These are phyloP conservation scores for Musa itinerans DNA, from an alignment of 176 grass and related monocot species.

Conservation along the genomic window DNA sequence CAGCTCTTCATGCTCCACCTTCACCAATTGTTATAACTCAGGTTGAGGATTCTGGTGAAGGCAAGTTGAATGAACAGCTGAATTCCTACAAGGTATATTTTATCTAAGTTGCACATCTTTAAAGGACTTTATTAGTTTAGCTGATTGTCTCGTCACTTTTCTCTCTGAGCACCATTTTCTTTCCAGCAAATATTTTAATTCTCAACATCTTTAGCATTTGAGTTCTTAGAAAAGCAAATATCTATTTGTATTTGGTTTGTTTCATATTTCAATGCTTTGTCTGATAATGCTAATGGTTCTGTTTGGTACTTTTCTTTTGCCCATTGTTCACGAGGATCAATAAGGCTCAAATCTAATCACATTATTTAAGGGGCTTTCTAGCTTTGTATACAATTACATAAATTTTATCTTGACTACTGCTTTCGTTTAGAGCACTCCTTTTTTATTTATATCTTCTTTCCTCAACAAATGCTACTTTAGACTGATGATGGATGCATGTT, in stretches of 20 bases:
- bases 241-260: neutral
- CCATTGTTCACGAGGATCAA: neutral
- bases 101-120: conserved; percentile 18
- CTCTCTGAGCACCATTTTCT: no score
- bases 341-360: neutral
- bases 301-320: neutral
- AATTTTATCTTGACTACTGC: neutral
- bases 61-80: conserved; percentile 19
- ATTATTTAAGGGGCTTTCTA: neutral
- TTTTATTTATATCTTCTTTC: neutral
- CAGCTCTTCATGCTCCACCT: conserved; percentile 45
- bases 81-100: conserved; percentile 46
- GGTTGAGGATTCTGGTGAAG: conserved; percentile 20
- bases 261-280: neutral
- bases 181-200: neutral
- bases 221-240: neutral
- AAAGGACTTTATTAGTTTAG: no score
- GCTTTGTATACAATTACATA: neutral
- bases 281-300: no score
- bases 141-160: no score
- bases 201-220: neutral
- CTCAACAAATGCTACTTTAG: neutral
- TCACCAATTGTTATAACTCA: conserved; percentile 35
- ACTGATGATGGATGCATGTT: neutral
- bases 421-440: neutral